These are phyloP conservation scores for Saccharomyces eubayanus DNA, from an alignment of 805 yeast species.

Conservation along the genomic window DNA sequence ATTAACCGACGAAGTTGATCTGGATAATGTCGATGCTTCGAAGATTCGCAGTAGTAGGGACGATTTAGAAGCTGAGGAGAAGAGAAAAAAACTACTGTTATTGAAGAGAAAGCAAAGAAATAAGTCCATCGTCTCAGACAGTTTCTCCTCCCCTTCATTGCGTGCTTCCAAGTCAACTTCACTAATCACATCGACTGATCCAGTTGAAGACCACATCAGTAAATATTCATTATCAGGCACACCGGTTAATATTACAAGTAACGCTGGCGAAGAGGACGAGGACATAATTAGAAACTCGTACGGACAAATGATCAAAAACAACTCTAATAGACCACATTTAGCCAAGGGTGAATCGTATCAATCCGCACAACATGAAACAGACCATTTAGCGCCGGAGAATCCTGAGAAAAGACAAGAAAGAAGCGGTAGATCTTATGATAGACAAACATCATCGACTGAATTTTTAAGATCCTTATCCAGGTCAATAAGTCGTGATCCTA, in stretches of 20 bases:
- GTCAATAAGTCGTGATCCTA: conserved; percentile 24
- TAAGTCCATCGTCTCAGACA: neutral
- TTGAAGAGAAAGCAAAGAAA: conserved; percentile 3
- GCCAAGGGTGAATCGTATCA: conserved; percentile 76
- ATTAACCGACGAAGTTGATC: conserved; percentile 28
- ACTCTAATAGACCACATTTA: conserved; percentile 45
- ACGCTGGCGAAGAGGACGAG: conserved; percentile 2
- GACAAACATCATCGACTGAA: conserved; percentile 31
- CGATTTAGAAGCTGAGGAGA: conserved; percentile 3
- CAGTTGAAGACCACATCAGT: conserved; percentile 16
- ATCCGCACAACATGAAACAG: conserved; percentile 41
- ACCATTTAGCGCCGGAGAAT: conserved; percentile 16
- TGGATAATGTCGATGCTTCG: conserved; percentile 20
- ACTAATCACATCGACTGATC: conserved; percentile 24
- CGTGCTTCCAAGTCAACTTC: conserved; percentile 12
- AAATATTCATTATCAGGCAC: conserved; percentile 5
- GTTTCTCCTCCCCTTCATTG: conserved; percentile 7
- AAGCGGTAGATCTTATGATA: conserved; percentile 15
- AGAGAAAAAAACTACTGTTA: conserved; percentile 7
- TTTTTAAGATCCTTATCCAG: conserved; percentile 46
- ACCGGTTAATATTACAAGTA: neutral
- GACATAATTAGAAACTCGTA: conserved; percentile 24
- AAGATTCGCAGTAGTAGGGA: conserved; percentile 6
- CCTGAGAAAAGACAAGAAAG: conserved; percentile 10
- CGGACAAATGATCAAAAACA: conserved; percentile 23